Evolutionary conservation across 306 rosid genomes (phyloP).

Genomic region (Casuarina cunninghamiana): DNA sequence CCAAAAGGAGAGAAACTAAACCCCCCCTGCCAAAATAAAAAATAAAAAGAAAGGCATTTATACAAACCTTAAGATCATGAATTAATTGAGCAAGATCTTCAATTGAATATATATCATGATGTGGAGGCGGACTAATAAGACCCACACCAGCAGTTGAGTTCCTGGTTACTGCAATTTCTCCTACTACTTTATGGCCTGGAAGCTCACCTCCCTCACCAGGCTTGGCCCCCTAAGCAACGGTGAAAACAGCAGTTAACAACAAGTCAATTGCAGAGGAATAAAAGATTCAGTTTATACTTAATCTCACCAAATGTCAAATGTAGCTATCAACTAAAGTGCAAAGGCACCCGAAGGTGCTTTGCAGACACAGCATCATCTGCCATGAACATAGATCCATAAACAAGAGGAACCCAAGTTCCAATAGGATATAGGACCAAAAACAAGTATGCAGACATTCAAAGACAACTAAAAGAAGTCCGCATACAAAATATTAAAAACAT

Average conservation of each 20-base stretch:
- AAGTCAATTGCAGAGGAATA: constrained; percentile 14
- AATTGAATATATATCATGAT: constrained; percentile 97
- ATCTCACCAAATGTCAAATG: constrained; percentile 51
- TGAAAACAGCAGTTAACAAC: constrained; percentile 31
- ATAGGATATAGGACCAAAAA: constrained; percentile 32
- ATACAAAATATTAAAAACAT: constrained; percentile 17
- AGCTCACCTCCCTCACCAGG: constrained; percentile 99
- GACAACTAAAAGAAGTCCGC: constrained; percentile 6
- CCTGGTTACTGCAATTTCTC: constrained; percentile 94
- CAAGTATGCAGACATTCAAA: constrained; percentile 18
- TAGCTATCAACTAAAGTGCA: constrained; percentile 47
- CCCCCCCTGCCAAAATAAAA: too few species aligned
- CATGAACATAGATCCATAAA: constrained; percentile 53
- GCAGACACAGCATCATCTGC: constrained; percentile 59
- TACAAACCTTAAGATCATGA: constrained; percentile 86
- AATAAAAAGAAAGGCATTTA: neutral
- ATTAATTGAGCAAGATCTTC: constrained; percentile 97
- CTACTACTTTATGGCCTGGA: constrained; percentile 97
- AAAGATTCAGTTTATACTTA: constrained; percentile 17
- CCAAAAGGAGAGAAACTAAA: neutral
- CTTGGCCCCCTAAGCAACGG: constrained; percentile 85
- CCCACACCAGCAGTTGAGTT: constrained; percentile 99
- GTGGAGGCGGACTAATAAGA: constrained; percentile 99
- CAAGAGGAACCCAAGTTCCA: constrained; percentile 45
- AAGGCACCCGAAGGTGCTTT: constrained; percentile 66